Evolutionary conservation across 495 filamentous ascomycete genomes (phyloP).

Genomic region (Podospora comata): DNA sequence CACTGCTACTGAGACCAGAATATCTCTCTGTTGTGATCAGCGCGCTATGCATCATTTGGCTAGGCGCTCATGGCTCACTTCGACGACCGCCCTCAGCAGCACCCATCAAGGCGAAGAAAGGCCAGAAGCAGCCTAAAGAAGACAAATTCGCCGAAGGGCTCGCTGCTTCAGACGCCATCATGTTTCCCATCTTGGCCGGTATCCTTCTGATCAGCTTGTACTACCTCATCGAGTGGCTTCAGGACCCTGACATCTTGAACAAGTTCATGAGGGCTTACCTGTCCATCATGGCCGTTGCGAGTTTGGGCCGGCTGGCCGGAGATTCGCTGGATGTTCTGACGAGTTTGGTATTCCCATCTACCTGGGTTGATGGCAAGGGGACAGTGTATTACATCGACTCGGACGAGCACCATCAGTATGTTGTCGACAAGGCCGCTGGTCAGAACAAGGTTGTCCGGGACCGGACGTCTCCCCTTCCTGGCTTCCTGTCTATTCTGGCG

Average conservation of each 20-base stretch:
- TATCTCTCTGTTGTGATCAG: slow-evolving; percentile 43
- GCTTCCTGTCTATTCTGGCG: slow-evolving; percentile 34
- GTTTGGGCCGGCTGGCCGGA: slow-evolving; percentile 63
- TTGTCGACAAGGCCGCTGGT: slow-evolving; percentile 18
- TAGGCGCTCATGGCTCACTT: slow-evolving; percentile 50
- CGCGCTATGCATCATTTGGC: slow-evolving; percentile 44
- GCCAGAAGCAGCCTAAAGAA: slow-evolving; percentile 50
- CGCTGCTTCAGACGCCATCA: slow-evolving; percentile 73
- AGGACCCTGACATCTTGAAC: slow-evolving; percentile 78
- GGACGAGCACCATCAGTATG: slow-evolving; percentile 25
- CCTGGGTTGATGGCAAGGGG: slow-evolving; percentile 47
- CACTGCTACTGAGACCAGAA: slow-evolving; percentile 50
- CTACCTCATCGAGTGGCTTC: slow-evolving; percentile 82
- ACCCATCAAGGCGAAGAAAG: slow-evolving; percentile 48
- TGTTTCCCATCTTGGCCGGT: slow-evolving; percentile 82
- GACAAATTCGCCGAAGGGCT: slow-evolving; percentile 72
- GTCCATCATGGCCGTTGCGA: slow-evolving; percentile 71
- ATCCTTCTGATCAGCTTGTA: slow-evolving; percentile 72
- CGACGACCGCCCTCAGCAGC: slow-evolving; percentile 77
- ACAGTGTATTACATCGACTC: slow-evolving; percentile 48
- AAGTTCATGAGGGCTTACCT: slow-evolving; percentile 84
- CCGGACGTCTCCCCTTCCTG: slow-evolving; percentile 46
- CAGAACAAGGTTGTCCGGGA: slow-evolving; percentile 17
- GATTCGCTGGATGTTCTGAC: slow-evolving; percentile 63
- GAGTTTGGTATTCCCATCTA: slow-evolving; percentile 69